Conservation (phyloP, 129 eudicot species). For the Dittrichia graveolens region DNA sequence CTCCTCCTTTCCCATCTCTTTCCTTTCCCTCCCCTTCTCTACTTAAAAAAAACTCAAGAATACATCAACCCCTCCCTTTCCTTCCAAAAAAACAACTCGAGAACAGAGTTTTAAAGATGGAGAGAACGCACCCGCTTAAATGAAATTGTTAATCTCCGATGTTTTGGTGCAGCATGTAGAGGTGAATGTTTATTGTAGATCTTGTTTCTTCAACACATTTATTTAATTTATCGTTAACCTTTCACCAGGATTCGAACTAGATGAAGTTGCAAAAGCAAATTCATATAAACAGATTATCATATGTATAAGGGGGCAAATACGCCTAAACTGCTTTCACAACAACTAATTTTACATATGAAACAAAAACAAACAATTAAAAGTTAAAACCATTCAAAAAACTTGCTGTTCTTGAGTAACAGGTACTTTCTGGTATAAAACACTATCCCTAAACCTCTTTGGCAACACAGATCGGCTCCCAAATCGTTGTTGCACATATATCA, state of each 20-base stretch:
- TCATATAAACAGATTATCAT: neutral
- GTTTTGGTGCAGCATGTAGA: too few species aligned
- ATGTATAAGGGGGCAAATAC: neutral
- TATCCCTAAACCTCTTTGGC: conserved; percentile 55
- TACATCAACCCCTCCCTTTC: too few species aligned
- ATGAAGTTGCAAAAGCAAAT: neutral
- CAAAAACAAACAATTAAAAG: conserved; percentile 11
- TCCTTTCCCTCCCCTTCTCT: too few species aligned
- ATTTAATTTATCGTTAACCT: too few species aligned
- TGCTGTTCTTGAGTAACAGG: conserved; percentile 42
- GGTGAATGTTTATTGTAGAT: too few species aligned
- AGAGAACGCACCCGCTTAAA: too few species aligned
- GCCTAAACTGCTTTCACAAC: conserved; percentile 19
- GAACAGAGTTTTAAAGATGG: too few species aligned
- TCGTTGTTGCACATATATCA: conserved; percentile 69
- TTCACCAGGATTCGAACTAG: too few species aligned
- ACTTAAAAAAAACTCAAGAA: too few species aligned
- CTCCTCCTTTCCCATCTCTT: too few species aligned
- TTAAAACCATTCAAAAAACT: conserved; percentile 14
- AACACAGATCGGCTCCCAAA: conserved; percentile 73
- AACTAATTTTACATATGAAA: conserved; percentile 14
- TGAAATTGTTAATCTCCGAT: too few species aligned
- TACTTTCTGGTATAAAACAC: conserved; percentile 61
- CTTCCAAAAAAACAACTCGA: too few species aligned
- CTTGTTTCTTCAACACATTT: neutral